phyloP scores from a whole-genome alignment of 805 yeast genomes.

The Isabelozyma heimii region DNA sequence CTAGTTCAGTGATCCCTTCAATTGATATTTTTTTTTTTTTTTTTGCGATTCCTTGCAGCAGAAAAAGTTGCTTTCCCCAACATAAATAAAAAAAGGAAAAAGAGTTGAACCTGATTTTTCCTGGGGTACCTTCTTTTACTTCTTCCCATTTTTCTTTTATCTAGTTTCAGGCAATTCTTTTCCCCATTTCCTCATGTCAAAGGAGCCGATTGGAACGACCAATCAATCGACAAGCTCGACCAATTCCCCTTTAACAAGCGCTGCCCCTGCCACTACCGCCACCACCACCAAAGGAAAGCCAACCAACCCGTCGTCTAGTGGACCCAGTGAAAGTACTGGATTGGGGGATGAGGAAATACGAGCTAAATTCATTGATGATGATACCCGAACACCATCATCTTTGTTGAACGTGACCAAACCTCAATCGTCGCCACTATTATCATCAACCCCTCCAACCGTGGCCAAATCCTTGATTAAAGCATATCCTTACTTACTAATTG shows the following conservation, averaged over 20 bases:
- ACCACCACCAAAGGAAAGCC: not conserved
- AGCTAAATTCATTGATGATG: conserved; percentile 21
- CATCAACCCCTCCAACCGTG: conserved; percentile 88
- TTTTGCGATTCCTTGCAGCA: too few species aligned
- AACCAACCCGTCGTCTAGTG: not conserved
- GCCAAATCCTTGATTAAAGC: conserved; percentile 78
- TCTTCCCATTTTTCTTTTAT: not conserved
- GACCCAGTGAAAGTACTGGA: not conserved
- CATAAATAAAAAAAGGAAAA: too few species aligned
- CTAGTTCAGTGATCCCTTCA: too few species aligned
- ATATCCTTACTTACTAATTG: conserved; percentile 78
- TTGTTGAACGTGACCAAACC: conserved; percentile 21
- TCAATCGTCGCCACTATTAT: conserved; percentile 75
- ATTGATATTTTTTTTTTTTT: too few species aligned
- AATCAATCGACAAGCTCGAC: not conserved
- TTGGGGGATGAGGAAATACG: conserved; percentile 16
- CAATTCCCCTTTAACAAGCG: not conserved
- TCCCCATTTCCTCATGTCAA: not conserved
- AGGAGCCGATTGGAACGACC: not conserved
- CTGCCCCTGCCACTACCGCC: not conserved
- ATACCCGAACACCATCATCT: not conserved
- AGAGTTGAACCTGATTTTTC: not conserved
- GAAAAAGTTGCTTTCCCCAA: too few species aligned
- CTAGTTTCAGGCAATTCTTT: not conserved
- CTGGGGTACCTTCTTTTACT: not conserved